phyloP scores from a whole-genome alignment of 2,329 filamentous ascomycete species.

The Geosmithia flava region DNA sequence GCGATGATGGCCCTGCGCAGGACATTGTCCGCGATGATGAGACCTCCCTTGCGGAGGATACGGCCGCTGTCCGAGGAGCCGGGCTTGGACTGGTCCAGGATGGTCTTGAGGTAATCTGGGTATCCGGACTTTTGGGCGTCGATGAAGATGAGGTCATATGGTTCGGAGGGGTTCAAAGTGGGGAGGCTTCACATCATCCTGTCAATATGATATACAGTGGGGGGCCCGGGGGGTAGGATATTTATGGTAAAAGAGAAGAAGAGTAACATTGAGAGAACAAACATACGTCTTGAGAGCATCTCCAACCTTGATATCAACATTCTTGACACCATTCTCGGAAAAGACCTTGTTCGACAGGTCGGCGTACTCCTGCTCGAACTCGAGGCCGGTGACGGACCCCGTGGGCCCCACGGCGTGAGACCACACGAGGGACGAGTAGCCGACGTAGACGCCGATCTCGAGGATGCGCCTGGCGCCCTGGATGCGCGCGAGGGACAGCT shows the following conservation, averaged over 20 bases:
- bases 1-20: constrained; percentile 35
- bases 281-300: constrained; percentile 32
- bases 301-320: constrained; percentile 33
- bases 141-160: constrained; percentile 42
- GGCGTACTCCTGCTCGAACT: constrained; percentile 31
- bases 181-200: constrained; percentile 12
- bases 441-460: constrained; percentile 35
- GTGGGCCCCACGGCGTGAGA: constrained; percentile 29
- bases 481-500: constrained; percentile 25
- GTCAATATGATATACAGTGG: too few species aligned
- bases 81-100: constrained; percentile 29
- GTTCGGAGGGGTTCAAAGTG: constrained; percentile 19
- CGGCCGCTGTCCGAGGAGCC: constrained; percentile 14
- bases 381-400: constrained; percentile 30
- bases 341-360: constrained; percentile 24
- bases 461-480: constrained; percentile 31
- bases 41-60: constrained; percentile 32
- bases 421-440: constrained; percentile 36
- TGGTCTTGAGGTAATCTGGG: constrained; percentile 29
- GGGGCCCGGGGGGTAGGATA: too few species aligned
- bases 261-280: neutral
- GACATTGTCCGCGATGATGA: constrained; percentile 43
- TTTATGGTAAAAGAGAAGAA: too few species aligned
- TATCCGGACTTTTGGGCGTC: constrained; percentile 43
- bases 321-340: constrained; percentile 23